Percentiles rank a stretch among this genome's conserved stretches.
Conservation (phyloP, 345 rosid species). For the Combretum micranthum region DNA sequence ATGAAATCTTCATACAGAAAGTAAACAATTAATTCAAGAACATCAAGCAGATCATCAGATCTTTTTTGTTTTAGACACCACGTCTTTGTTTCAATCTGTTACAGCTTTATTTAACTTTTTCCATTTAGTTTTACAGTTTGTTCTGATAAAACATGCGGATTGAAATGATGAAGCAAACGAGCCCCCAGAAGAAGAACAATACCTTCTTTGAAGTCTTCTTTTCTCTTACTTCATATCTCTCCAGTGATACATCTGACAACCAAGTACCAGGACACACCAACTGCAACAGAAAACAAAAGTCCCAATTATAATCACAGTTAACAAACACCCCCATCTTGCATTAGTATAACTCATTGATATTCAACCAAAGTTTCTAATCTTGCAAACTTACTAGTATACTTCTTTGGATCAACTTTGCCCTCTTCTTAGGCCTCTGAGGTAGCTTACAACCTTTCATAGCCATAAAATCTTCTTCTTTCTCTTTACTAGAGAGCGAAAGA, state of each 20-base stretch:
- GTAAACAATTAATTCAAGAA: no score
- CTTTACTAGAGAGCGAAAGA: slow-evolving; percentile 72
- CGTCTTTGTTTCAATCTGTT: no score
- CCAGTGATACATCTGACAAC: slow-evolving; percentile 76
- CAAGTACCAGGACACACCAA: slow-evolving; percentile 88
- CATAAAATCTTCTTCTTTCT: slow-evolving; percentile 92
- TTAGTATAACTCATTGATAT: neutral
- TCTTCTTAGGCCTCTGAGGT: slow-evolving; percentile 87
- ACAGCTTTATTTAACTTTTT: neutral
- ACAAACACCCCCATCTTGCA: no score
- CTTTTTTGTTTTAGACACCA: no score
- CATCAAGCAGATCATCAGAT: no score
- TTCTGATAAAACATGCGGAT: neutral
- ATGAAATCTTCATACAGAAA: no score
- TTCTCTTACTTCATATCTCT: slow-evolving; percentile 91
- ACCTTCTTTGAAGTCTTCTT: slow-evolving; percentile 93
- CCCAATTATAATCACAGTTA: neutral
- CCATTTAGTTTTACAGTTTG: neutral
- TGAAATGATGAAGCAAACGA: neutral
- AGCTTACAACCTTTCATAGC: slow-evolving; percentile 94
- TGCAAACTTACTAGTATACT: slow-evolving; percentile 54
- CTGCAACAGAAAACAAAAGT: slow-evolving; percentile 28
- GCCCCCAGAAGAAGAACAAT: slow-evolving; percentile 1
- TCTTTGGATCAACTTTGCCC: slow-evolving; percentile 83
- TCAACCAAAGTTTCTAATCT: neutral